Evolutionary conservation across 495 filamentous ascomycete species (phyloP).

Genomic region (Staphylotrichum longicolle): DNA sequence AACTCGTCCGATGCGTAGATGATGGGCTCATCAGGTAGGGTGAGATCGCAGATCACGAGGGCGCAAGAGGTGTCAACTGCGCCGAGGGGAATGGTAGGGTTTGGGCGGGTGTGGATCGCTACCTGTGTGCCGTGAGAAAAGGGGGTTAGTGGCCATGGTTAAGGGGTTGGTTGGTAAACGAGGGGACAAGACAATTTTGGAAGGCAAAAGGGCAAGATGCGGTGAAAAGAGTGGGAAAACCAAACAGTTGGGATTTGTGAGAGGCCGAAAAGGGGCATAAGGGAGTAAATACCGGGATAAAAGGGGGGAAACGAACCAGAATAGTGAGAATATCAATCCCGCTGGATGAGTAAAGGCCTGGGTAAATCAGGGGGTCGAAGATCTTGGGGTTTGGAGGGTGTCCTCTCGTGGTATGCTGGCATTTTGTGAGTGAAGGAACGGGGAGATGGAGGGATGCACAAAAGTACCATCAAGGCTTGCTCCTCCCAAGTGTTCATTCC

Average conservation of each 20-base stretch:
- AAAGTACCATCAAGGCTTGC: constrained; percentile 24
- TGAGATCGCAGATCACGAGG: constrained; percentile 50
- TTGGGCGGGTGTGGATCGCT: constrained; percentile 41
- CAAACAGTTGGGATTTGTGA: no score
- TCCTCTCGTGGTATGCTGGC: neutral
- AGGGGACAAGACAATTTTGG: neutral
- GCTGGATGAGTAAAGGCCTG: constrained; percentile 47
- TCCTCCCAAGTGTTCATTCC: constrained; percentile 33
- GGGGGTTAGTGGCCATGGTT: neutral
- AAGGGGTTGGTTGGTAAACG: neutral
- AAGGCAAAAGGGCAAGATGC: neutral
- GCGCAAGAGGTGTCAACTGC: constrained; percentile 48
- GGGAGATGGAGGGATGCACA: neutral
- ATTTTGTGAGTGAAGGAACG: neutral
- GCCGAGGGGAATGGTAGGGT: constrained; percentile 46
- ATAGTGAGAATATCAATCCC: constrained; percentile 49
- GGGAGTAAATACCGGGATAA: neutral
- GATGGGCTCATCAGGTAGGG: constrained; percentile 45
- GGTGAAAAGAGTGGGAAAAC: neutral
- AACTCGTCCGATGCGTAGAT: constrained; percentile 50
- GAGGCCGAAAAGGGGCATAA: no score
- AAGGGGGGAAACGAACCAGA: constrained; percentile 36
- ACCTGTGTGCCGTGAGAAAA: constrained; percentile 28
- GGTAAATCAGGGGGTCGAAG: constrained; percentile 44
- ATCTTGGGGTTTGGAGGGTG: constrained; percentile 13